Percentiles rank a stretch among this genome's conserved stretches.
phyloP scores from a whole-genome alignment of 768 basidiomycete genomes.

The Vararia minispora region DNA sequence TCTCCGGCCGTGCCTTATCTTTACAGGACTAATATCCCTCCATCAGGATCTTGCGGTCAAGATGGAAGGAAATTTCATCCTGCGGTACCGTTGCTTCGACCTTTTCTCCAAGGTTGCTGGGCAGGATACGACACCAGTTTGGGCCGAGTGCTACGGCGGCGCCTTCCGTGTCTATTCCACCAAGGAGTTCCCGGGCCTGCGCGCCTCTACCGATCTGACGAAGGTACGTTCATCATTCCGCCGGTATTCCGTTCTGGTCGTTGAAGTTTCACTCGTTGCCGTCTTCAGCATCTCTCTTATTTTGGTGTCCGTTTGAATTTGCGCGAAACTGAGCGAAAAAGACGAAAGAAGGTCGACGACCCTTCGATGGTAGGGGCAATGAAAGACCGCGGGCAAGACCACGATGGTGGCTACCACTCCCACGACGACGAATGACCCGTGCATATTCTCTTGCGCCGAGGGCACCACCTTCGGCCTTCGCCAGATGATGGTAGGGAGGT shows the following conservation, averaged over 20 bases:
- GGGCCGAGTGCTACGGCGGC: conserved; percentile 57
- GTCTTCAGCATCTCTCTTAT: conserved; percentile 35
- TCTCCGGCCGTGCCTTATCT: conserved; percentile 1
- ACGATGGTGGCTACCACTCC: too few species aligned
- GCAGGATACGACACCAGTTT: conserved; percentile 30
- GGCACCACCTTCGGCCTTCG: too few species aligned
- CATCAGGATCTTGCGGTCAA: conserved; percentile 64
- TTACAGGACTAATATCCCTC: too few species aligned
- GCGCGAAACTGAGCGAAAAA: conserved; percentile 45
- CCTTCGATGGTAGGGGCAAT: too few species aligned
- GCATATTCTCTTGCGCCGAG: too few species aligned
- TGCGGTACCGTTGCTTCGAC: conserved; percentile 61
- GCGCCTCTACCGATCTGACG: conserved; percentile 55
- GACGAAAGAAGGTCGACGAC: conserved; percentile 28
- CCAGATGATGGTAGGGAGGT: too few species aligned
- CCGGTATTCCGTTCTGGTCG: not conserved
- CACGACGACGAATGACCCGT: too few species aligned
- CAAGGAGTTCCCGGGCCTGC: conserved; percentile 60
- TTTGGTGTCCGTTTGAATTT: conserved; percentile 51
- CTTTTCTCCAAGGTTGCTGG: conserved; percentile 32
- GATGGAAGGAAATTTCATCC: conserved; percentile 51
- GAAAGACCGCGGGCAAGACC: too few species aligned
- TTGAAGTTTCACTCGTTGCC: conserved; percentile 1
- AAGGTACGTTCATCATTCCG: conserved; percentile 30
- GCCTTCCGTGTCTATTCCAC: conserved; percentile 58